phyloP scores from a whole-genome alignment of 306 rosid genomes.

The Begonia loranthoides region DNA sequence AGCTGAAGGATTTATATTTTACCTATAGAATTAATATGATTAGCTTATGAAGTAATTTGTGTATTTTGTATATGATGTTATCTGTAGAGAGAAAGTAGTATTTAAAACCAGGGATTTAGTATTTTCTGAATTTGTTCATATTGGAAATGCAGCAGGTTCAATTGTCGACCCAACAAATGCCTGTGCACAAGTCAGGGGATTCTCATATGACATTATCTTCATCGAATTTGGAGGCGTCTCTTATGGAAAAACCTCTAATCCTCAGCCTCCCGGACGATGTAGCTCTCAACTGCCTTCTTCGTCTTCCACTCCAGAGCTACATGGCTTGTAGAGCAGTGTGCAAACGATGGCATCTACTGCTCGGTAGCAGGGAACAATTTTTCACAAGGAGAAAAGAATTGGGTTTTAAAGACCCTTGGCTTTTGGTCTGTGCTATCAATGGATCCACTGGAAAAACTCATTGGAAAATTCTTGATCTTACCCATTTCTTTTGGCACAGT shows the following conservation, averaged over 20 bases:
- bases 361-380: too few relatives aligned
- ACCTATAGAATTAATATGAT: too few relatives aligned
- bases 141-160: slow-evolving; percentile 73
- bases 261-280: too few relatives aligned
- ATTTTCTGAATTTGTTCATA: slow-evolving; percentile 16
- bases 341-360: too few relatives aligned
- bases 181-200: slow-evolving; percentile 84
- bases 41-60: too few relatives aligned
- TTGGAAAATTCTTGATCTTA: slow-evolving; percentile 91
- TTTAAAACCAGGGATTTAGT: slow-evolving; percentile 7
- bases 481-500: slow-evolving; percentile 71
- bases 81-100: slow-evolving; percentile 15
- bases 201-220: slow-evolving; percentile 65
- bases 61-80: too few relatives aligned
- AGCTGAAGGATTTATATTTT: too few relatives aligned
- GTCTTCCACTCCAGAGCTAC: too few relatives aligned
- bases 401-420: slow-evolving; percentile 89
- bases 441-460: slow-evolving; percentile 83
- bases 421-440: slow-evolving; percentile 78
- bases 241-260: slow-evolving; percentile 52
- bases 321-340: too few relatives aligned
- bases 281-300: too few relatives aligned
- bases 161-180: slow-evolving; percentile 80
- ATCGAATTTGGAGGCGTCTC: slow-evolving; percentile 40
- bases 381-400: too few relatives aligned